Evolutionary conservation across 1,284 basidiomycete genomes (phyloP).

Genomic region (Ustilago sp.): DNA sequence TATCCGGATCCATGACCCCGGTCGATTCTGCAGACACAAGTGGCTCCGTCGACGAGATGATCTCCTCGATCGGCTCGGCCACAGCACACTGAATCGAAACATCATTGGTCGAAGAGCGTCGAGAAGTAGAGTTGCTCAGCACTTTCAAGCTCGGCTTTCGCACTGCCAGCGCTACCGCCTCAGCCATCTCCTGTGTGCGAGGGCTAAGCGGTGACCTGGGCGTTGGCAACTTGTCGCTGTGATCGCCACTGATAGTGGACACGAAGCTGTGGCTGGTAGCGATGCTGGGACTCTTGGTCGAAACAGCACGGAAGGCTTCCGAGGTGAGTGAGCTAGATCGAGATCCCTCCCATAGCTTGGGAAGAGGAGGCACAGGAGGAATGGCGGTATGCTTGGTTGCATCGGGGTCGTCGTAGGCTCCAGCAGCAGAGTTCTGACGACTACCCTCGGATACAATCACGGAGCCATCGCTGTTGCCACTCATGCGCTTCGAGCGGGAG

Average conservation of each 20-base stretch:
- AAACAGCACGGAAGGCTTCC: conserved; percentile 32
- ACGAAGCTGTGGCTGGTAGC: conserved; percentile 36
- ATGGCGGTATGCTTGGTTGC: conserved; percentile 71
- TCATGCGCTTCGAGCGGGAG: conserved; percentile 47
- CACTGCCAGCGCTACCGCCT: conserved; percentile 41
- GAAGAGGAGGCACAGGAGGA: conserved; percentile 94
- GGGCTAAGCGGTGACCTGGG: conserved; percentile 50
- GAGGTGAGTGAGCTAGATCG: conserved; percentile 73
- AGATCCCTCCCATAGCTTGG: conserved; percentile 86
- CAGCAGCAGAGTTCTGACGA: conserved; percentile 21
- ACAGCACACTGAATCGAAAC: conserved; percentile 24
- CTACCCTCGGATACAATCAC: conserved; percentile 24
- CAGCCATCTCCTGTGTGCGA: conserved; percentile 42
- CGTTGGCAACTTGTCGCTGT: conserved; percentile 35
- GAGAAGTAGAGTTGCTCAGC: conserved; percentile 28
- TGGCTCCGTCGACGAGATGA: conserved; percentile 20
- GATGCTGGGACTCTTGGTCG: conserved; percentile 33
- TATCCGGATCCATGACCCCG: conserved; percentile 4
- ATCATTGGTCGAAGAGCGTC: conserved; percentile 33
- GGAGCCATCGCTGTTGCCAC: conserved; percentile 44
- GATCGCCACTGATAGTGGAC: conserved; percentile 32
- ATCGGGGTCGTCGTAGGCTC: conserved; percentile 31
- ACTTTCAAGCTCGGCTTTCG: conserved; percentile 26
- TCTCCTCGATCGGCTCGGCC: conserved; percentile 34
- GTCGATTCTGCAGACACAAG: background rate